These are phyloP conservation scores for Phytophthora syringae DNA, from an alignment of 352 stramenopile genomes.

Conservation along the genomic window DNA sequence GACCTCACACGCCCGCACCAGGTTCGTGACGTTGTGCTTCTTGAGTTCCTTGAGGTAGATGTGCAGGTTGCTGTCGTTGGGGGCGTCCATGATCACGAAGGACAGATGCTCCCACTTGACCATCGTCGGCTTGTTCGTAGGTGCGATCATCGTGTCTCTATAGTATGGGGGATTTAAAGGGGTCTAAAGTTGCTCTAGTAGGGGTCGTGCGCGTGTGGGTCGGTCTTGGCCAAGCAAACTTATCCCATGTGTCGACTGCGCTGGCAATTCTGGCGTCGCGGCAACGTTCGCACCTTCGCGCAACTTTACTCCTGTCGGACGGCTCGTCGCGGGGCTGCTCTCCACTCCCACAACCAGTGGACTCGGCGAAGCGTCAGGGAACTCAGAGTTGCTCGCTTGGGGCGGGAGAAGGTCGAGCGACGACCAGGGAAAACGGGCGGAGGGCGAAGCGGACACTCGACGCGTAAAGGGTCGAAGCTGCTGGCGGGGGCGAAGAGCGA, in stretches of 20 bases:
- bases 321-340: constrained; percentile 17
- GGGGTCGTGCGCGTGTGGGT: constrained; percentile 21
- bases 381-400: constrained; percentile 54
- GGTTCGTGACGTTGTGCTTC: constrained; percentile 95
- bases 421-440: constrained; percentile 14
- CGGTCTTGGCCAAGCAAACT: constrained; percentile 41
- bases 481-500: neutral
- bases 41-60: constrained; percentile 98
- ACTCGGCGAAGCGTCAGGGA: constrained; percentile 42
- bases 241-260: constrained; percentile 58
- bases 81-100: constrained; percentile 99
- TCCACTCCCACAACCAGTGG: constrained; percentile 59
- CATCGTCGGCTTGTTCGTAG: constrained; percentile 87
- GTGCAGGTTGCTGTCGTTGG: constrained; percentile 96
- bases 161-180: constrained; percentile 6
- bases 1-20: constrained; percentile 96
- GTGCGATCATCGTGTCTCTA: constrained; percentile 74
- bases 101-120: constrained; percentile 92
- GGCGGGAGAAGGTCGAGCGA: constrained; percentile 10
- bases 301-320: constrained; percentile 29
- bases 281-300: neutral
- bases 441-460: constrained; percentile 3
- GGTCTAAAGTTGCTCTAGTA: too few relatives aligned
- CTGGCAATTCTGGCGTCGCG: constrained; percentile 16
- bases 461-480: neutral